Evolutionary conservation across 805 yeast species (phyloP), one percentile per base, ranked within the genome.

Genomic region (Kluyveromyces nonfermentans): DNA sequence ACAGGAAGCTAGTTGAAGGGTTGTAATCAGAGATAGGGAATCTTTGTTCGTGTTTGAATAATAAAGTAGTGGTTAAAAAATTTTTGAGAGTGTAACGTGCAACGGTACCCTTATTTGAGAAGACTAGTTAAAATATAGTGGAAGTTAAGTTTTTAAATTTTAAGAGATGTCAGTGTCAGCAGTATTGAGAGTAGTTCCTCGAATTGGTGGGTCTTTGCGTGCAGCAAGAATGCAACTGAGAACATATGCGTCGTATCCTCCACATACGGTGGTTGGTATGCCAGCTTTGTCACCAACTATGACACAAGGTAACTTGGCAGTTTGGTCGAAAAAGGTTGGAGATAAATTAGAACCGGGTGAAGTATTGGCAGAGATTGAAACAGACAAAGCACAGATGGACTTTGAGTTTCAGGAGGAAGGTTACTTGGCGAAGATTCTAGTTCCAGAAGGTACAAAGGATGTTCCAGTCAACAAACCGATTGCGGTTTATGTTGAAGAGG

Each of bases 261-360:
- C 79, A 17, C 97, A 93, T 68, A 78, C 84, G 48, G 80, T 93
- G 60, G 87, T 93, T 57, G 82, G 82, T 64, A 93, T 93, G 98
- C 99, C 98, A 40, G 98, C 99, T 8, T 73, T 93, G 58, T 90
- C 97, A n/a, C 98, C 99, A 52, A 93, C 99, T 43, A 93, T 93
- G 99, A 85, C 96, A 49, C 90, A 85, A 62, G 98, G 98, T 63
- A 82, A 79, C 65, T 72, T 93, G 52, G 90, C 90, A 33, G 72
- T 78, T 47, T 93, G 98, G 98, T 75, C 80, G 63, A 93, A 89
- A 72, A 67, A 76, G 37, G 85, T 81, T 33, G 98, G 98, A 60
- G 98, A 93, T 64, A 69, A 77, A 65, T 78, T 93, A 53, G 59
- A 75, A 25, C 93, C 97, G 17, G 98, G 98, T 67, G 97, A 89